phyloP scores from a whole-genome alignment of 2,329 filamentous ascomycete species.

The Escovopsis sp. region DNA sequence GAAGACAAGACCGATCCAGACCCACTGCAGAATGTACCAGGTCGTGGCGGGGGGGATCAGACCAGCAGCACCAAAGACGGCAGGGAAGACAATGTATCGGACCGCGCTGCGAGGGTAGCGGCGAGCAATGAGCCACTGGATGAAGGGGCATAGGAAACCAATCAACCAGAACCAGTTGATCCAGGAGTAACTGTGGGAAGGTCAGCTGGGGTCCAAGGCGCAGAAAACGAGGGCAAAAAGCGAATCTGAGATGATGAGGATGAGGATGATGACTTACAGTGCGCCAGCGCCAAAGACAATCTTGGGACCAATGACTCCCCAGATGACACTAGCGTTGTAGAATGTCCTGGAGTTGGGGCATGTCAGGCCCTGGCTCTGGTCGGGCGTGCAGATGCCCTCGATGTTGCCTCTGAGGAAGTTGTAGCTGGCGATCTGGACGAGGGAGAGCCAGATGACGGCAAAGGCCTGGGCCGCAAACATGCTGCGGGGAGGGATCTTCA shows the following conservation, averaged over 20 bases:
- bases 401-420: constrained; percentile 33
- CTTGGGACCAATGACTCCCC: constrained; percentile 40
- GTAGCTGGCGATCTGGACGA: constrained; percentile 23
- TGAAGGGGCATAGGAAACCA: constrained; percentile 31
- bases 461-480: constrained; percentile 32
- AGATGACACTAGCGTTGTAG: constrained; percentile 44
- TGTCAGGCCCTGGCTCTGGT: constrained; percentile 35
- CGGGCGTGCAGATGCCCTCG: constrained; percentile 32
- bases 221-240: neutral
- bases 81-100: constrained; percentile 36
- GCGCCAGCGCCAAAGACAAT: constrained; percentile 22
- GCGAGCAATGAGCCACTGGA: constrained; percentile 34
- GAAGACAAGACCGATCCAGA: constrained; percentile 39
- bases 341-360: constrained; percentile 45
- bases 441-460: constrained; percentile 24
- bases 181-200: constrained; percentile 22
- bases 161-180: constrained; percentile 43
- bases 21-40: constrained; percentile 40
- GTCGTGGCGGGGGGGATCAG: constrained; percentile 40
- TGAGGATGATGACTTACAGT: constrained; percentile 6
- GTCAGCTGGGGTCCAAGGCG: constrained; percentile 10
- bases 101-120: constrained; percentile 30
- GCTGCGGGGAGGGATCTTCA: constrained; percentile 36
- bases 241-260: no score
- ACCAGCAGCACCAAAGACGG: constrained; percentile 35